Conservation (phyloP, 306 rosid genomes). For the Heteromeles arbutifolia region DNA sequence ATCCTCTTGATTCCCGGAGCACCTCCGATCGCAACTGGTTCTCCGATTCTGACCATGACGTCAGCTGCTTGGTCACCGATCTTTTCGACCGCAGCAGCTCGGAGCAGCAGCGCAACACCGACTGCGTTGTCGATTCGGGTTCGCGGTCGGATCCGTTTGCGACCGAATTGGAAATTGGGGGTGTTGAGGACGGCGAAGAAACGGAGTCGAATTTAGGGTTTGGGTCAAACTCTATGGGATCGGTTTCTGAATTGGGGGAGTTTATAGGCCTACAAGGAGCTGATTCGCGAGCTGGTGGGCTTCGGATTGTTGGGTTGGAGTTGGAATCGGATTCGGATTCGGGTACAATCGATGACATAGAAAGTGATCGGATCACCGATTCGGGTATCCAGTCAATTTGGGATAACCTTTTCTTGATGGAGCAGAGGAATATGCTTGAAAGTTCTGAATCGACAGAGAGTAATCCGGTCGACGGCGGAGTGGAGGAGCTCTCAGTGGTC, state of each 20-base stretch:
- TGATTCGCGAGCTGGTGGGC: conserved; percentile 28
- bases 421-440: conserved; percentile 46
- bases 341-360: conserved; percentile 16
- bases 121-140: conserved; percentile 12
- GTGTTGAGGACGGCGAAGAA: conserved; percentile 26
- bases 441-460: conserved; percentile 62
- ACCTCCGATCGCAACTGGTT: conserved; percentile 27
- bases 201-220: conserved; percentile 21
- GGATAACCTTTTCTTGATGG: conserved; percentile 57
- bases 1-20: conserved; percentile 26
- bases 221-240: conserved; percentile 19
- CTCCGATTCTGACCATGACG: conserved; percentile 49
- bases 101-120: conserved; percentile 11
- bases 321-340: conserved; percentile 60
- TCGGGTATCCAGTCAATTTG: conserved; percentile 40
- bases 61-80: conserved; percentile 67
- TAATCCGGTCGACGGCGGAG: conserved; percentile 33
- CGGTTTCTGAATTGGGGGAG: conserved; percentile 22
- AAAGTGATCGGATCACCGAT: conserved; percentile 39
- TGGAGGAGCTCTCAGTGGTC: conserved; percentile 46
- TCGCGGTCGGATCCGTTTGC: conserved; percentile 32
- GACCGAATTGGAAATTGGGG: conserved; percentile 22
- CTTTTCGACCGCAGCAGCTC: conserved; percentile 45
- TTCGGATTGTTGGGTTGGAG: conserved; percentile 53
- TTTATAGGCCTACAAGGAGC: conserved; percentile 3